Conservation (phyloP, 2,329 filamentous ascomycete species). For the Colletotrichum sp. region DNA sequence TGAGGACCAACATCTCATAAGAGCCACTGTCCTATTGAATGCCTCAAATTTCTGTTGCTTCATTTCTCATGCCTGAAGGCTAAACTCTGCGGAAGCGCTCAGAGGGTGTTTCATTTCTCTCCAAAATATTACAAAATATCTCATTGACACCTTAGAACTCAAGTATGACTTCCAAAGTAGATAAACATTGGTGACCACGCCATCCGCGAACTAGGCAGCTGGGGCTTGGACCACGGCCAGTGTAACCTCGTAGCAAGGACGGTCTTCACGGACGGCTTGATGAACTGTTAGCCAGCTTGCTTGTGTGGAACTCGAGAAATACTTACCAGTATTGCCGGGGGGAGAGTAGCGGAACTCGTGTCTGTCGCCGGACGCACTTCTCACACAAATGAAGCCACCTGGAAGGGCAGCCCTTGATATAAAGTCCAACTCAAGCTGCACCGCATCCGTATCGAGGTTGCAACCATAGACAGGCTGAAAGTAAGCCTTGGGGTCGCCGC, state of each 20-base stretch:
- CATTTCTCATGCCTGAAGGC: background rate
- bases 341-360: constrained; percentile 50
- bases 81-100: background rate
- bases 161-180: background rate
- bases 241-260: constrained; percentile 2
- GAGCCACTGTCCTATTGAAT: background rate
- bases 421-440: constrained; percentile 43
- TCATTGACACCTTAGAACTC: background rate
- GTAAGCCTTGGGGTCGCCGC: constrained; percentile 44
- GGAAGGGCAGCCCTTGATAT: constrained; percentile 30
- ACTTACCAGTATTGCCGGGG: constrained; percentile 39
- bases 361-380: constrained; percentile 37
- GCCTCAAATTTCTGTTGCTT: background rate
- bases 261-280: background rate
- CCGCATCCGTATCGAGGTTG: constrained; percentile 42
- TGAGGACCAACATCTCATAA: too few species aligned
- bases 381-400: constrained; percentile 45
- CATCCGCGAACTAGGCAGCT: background rate
- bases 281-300: background rate
- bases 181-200: background rate
- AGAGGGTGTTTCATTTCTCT: background rate
- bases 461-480: constrained; percentile 46
- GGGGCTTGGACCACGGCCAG: background rate
- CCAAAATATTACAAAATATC: background rate
- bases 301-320: background rate